Conservation (phyloP, 2,329 filamentous ascomycete species). For the Nectriaceae sp. region DNA sequence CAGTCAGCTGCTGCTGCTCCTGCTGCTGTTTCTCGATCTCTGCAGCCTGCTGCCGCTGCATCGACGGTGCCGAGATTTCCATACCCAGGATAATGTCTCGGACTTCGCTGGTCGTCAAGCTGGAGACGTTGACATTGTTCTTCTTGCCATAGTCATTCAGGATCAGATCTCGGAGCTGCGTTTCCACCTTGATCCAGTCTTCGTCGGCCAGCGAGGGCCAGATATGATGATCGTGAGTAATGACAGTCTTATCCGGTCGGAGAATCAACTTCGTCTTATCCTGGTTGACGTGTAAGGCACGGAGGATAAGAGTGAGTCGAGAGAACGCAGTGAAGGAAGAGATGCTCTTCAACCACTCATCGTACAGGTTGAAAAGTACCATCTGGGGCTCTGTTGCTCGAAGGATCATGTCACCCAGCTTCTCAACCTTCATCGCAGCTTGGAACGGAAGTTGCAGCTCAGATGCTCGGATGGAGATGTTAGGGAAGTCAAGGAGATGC, state of each 20-base stretch:
- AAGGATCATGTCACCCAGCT: conserved; percentile 98
- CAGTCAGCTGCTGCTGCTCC: conserved; percentile 93
- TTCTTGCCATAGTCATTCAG: conserved; percentile 99
- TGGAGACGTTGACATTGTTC: conserved; percentile 99
- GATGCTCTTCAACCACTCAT: conserved; percentile 98
- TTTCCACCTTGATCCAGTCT: conserved; percentile 99
- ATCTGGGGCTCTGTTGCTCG: conserved; percentile 99
- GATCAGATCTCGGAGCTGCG: conserved; percentile 91
- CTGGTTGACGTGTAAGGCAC: conserved; percentile 94
- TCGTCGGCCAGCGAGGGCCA: conserved; percentile 95
- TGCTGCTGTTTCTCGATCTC: conserved; percentile 99
- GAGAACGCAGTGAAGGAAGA: conserved; percentile 99
- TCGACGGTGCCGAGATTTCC: conserved; percentile 97
- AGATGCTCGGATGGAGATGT: conserved; percentile 97
- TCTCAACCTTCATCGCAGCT: conserved; percentile 99
- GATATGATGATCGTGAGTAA: conserved; percentile 98
- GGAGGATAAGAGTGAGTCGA: conserved; percentile 86
- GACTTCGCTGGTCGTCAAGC: conserved; percentile 94
- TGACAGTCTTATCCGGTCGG: conserved; percentile 95
- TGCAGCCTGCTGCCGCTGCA: conserved; percentile 97
- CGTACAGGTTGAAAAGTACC: conserved; percentile 98
- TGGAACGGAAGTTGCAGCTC: conserved; percentile 98
- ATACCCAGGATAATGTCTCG: conserved; percentile 98
- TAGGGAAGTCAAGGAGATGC: conserved; percentile 96
- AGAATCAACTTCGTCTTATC: conserved; percentile 98